These are phyloP conservation scores for Heracleum sosnowskyi DNA, from an alignment of 129 eudicot genomes.

Conservation along the genomic window DNA sequence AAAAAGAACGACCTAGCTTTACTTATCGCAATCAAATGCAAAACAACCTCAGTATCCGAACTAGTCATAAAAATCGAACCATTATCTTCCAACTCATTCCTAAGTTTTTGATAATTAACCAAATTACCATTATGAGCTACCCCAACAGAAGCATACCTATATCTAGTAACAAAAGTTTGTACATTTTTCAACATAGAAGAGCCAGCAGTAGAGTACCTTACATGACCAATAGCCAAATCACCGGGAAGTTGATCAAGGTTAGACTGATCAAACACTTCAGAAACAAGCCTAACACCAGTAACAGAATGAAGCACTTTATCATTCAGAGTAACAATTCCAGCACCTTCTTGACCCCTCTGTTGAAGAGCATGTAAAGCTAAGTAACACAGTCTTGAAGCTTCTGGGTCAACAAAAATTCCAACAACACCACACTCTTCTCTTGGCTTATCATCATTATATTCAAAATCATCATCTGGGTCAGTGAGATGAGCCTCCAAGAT, in stretches of 20 bases:
- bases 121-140: conserved; percentile 49
- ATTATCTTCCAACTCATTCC: conserved; percentile 37
- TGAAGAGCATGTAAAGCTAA: conserved; percentile 50
- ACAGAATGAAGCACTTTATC: conserved; percentile 23
- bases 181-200: conserved; percentile 37
- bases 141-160: conserved; percentile 35
- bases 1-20: conserved; percentile 44
- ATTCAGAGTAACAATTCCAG: conserved; percentile 28
- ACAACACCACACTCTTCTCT: conserved; percentile 56
- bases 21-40: conserved; percentile 50
- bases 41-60: conserved; percentile 52
- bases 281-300: conserved; percentile 37
- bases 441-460: conserved; percentile 26
- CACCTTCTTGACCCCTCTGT: conserved; percentile 61
- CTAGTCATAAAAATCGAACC: conserved; percentile 61
- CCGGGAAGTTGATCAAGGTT: conserved; percentile 42
- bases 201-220: conserved; percentile 44
- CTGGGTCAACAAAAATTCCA: conserved; percentile 48
- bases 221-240: conserved; percentile 36
- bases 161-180: conserved; percentile 40
- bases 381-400: conserved; percentile 42
- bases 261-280: conserved; percentile 32
- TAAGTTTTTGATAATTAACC: conserved; percentile 34
- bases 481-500: conserved; percentile 19
- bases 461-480: conserved; percentile 4